These are phyloP conservation scores for Grigorovia jiainica DNA, from an alignment of 805 yeast species.

Conservation along the genomic window DNA sequence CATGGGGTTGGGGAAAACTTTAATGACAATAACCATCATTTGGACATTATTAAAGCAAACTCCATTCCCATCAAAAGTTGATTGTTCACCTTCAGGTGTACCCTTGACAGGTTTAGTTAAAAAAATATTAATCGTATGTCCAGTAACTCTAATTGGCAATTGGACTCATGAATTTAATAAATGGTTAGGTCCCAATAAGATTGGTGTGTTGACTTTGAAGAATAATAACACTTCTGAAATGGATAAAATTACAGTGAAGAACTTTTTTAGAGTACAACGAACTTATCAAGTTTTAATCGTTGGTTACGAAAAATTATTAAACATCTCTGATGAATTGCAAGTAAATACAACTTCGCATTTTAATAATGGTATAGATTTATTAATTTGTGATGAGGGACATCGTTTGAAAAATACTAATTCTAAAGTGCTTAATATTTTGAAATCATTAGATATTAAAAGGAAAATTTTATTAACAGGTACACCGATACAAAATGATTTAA, in stretches of 20 bases:
- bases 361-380: constrained; percentile 41
- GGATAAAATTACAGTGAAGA: constrained; percentile 47
- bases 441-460: constrained; percentile 41
- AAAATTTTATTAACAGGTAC: constrained; percentile 76
- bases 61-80: constrained; percentile 34
- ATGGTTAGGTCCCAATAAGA: constrained; percentile 64
- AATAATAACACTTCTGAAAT: constrained; percentile 39
- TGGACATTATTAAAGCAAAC: constrained; percentile 75
- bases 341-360: constrained; percentile 24
- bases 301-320: constrained; percentile 76
- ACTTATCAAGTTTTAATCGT: constrained; percentile 77
- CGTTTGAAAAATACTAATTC: constrained; percentile 67
- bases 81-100: constrained; percentile 28
- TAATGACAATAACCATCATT: constrained; percentile 72
- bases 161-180: constrained; percentile 85
- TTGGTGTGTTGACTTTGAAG: constrained; percentile 58
- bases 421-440: constrained; percentile 59
- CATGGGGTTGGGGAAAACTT: constrained; percentile 91
- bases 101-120: constrained; percentile 31
- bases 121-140: constrained; percentile 76
- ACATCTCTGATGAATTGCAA: constrained; percentile 41
- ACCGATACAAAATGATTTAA: constrained; percentile 86
- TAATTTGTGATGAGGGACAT: constrained; percentile 95
- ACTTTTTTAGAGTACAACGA: constrained; percentile 49
- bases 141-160: constrained; percentile 78